phyloP scores from a whole-genome alignment of 169 alveolate genomes.

The Plasmodium reichenowi region DNA sequence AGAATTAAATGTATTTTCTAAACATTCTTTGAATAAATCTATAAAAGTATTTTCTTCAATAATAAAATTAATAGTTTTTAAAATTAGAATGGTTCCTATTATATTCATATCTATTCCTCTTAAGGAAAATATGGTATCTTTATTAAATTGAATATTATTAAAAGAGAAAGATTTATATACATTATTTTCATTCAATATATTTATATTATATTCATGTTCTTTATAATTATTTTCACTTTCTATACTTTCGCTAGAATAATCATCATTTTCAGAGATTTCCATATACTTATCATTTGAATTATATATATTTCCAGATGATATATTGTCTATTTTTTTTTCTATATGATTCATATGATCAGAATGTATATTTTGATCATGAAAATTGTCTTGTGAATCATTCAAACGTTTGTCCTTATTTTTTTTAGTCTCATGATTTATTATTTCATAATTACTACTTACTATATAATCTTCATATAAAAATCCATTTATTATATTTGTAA shows the following conservation, averaged over 20 bases:
- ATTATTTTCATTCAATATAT: conserved; percentile 46
- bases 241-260: conserved; percentile 53
- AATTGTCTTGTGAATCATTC: background rate
- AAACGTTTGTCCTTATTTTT: background rate
- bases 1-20: conserved; percentile 55
- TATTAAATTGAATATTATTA: conserved; percentile 18
- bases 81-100: conserved; percentile 68
- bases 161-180: conserved; percentile 60
- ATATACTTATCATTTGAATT: background rate
- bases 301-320: background rate
- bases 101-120: conserved; percentile 65
- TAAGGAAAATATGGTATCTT: conserved; percentile 23
- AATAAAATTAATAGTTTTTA: conserved; percentile 66
- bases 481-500: conserved; percentile 40
- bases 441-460: background rate
- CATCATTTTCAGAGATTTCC: background rate
- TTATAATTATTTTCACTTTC: conserved; percentile 26
- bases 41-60: conserved; percentile 46
- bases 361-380: background rate
- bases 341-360: background rate
- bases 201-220: conserved; percentile 49
- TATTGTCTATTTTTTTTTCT: conserved; percentile 1
- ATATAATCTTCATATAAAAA: conserved; percentile 54
- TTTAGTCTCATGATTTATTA: background rate
- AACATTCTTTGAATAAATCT: conserved; percentile 60